Percentiles rank a stretch among this genome's conserved stretches.
These are phyloP conservation scores for Pneumocystis murina DNA, from an alignment of 1,139 yeast species.

Conservation along the genomic window DNA sequence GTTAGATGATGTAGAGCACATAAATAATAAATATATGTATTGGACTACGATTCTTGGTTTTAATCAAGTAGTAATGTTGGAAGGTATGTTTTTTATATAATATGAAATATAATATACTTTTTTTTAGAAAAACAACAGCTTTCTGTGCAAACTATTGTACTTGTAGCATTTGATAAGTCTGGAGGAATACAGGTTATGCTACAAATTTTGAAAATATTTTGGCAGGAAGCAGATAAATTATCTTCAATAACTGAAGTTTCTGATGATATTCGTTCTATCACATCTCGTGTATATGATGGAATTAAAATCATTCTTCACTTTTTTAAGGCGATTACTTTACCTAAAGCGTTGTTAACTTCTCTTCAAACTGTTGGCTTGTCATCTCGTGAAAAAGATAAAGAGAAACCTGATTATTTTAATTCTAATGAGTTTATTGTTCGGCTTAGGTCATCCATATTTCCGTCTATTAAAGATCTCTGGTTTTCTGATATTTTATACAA, in stretches of 20 bases:
- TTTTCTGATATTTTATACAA: conserved; percentile 14
- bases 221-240: conserved; percentile 14
- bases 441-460: conserved; percentile 17
- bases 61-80: conserved; percentile 13
- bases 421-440: conserved; percentile 23
- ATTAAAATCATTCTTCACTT: conserved; percentile 16
- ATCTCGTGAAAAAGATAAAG: conserved; percentile 18
- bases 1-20: conserved; percentile 3
- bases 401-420: conserved; percentile 20
- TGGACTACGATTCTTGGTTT: conserved; percentile 13
- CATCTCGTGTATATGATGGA: conserved; percentile 13
- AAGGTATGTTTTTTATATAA: conserved; percentile 14
- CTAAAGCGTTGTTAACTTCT: conserved; percentile 16
- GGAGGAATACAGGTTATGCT: conserved; percentile 19
- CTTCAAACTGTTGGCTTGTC: conserved; percentile 16
- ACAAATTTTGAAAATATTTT: conserved; percentile 18
- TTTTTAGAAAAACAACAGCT: conserved; percentile 14
- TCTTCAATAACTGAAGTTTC: conserved; percentile 11
- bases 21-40: conserved; percentile 13
- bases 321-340: conserved; percentile 11
- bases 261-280: background rate
- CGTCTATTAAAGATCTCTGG: conserved; percentile 20
- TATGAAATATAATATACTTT: background rate
- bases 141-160: conserved; percentile 2
- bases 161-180: conserved; percentile 10